Conservation (phyloP, 2,329 filamentous ascomycete genomes). For the Amylocarpus encephaloides region DNA sequence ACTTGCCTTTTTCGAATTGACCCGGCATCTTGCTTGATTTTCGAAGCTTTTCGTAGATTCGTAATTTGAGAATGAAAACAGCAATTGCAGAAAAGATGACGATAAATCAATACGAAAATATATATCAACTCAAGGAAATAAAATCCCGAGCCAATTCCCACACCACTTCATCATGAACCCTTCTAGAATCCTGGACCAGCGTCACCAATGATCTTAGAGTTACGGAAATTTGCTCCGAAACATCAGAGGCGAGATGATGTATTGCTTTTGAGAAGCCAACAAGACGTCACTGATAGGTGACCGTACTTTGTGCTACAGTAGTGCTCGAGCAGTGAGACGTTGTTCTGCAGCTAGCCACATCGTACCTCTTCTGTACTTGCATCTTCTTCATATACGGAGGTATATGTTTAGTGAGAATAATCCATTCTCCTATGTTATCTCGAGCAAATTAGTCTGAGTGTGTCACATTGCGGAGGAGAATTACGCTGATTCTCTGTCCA, state of each 20-base stretch:
- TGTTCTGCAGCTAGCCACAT: no score
- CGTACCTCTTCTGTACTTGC: no score
- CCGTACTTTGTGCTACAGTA: background rate
- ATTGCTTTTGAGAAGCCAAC: background rate
- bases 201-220: background rate
- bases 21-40: slow-evolving; percentile 8
- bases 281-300: slow-evolving; percentile 1
- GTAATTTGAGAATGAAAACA: background rate
- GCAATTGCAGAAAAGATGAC: background rate
- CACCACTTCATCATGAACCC: slow-evolving; percentile 21
- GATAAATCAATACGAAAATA: background rate
- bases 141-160: slow-evolving; percentile 23
- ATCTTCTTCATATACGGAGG: no score
- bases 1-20: slow-evolving; percentile 33
- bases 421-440: no score
- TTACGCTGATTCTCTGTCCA: no score
- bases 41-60: background rate
- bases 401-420: no score
- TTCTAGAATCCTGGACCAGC: background rate
- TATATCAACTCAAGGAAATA: slow-evolving; percentile 15
- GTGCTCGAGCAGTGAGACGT: background rate
- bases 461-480: no score
- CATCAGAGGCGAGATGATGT: background rate
- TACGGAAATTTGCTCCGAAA: slow-evolving; percentile 1
- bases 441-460: no score